Base-by-base conservation (phyloP, 23 red algal genomes). In the Gracilaria gracilis region DNA sequence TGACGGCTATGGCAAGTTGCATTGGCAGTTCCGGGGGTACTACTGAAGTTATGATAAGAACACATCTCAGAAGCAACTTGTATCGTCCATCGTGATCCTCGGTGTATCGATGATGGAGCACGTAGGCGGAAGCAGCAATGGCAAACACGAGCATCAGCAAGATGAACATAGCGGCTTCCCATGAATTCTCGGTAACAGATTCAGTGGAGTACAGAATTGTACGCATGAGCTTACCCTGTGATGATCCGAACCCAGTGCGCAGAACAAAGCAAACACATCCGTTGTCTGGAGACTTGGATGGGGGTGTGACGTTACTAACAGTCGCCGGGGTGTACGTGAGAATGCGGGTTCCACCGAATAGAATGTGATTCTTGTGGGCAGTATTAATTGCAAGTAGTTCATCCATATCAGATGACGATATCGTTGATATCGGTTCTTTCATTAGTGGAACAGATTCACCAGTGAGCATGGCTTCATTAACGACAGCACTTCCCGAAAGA, bases 401-500 rank as follows among this genome's bases (percentile, higher is more conserved):
- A 54, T 70, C 42, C 57, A 64, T 51, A 57, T 76, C 76, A 23
- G 66, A 79, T 12, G 67, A 61, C 14, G 62, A 55, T 25, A 88
- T 75, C 6, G 78, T 74, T 29, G 87, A 53, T 37, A 99, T 66
- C 0, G 94, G 91, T 42, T 99, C 97, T 65, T 99, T 99, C 66
- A 96, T 95, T 2, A 99, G 94, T 16, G 97, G 97, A 53, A 99
- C 93, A 15, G 97, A 99, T 75, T 99, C 97, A 7, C 97, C 97
- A 0, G 97, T 99, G 20, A 99, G 86, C 83, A 99, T 92, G 1
- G 97, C 86, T 79, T 99, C 97, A 50, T 99, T 96, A 21, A 96
- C 97, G 14, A 99, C 93, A 0, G 88, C 95, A 38, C 29, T 89
- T 17, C 97, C 97, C 23, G 87, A 86, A 67, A 99, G 87, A 8